These are phyloP conservation scores for Penicillium sp. DNA, from an alignment of 2,329 filamentous ascomycete genomes.

Conservation along the genomic window DNA sequence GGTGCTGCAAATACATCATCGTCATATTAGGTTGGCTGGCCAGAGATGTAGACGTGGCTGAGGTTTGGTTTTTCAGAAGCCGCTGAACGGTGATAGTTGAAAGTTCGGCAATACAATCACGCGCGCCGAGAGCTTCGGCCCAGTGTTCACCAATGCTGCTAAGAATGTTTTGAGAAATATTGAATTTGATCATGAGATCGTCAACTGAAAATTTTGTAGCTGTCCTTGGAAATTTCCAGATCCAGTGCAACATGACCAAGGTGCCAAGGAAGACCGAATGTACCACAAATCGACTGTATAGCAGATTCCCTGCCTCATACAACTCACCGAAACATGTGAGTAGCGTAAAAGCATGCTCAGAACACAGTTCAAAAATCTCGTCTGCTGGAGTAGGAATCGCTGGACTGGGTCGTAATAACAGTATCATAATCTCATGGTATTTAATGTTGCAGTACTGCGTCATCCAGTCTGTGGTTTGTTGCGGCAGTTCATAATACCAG, in stretches of 20 bases:
- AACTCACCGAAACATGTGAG: slow-evolving; percentile 42
- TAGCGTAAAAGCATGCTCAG: slow-evolving; percentile 40
- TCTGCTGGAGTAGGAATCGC: slow-evolving; percentile 48
- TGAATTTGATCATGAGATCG: slow-evolving; percentile 40
- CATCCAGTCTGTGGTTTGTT: slow-evolving; percentile 12
- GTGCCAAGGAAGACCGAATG: slow-evolving; percentile 48
- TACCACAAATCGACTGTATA: slow-evolving; percentile 49
- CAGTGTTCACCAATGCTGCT: slow-evolving; percentile 53
- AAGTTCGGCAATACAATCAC: slow-evolving; percentile 29
- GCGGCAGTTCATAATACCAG: slow-evolving; percentile 29
- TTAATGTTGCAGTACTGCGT: slow-evolving; percentile 40
- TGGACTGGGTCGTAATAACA: slow-evolving; percentile 51
- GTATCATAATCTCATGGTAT: slow-evolving; percentile 48
- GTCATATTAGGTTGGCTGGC: slow-evolving; percentile 7
- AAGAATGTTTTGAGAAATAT: slow-evolving; percentile 44
- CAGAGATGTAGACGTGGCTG: slow-evolving; percentile 16
- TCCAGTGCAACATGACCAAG: slow-evolving; percentile 50
- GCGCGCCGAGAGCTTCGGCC: slow-evolving; percentile 40
- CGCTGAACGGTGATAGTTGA: slow-evolving; percentile 25
- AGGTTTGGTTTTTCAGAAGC: slow-evolving; percentile 19
- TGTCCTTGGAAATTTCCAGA: slow-evolving; percentile 45
- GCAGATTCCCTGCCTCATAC: slow-evolving; percentile 43
- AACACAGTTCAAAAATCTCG: slow-evolving; percentile 40
- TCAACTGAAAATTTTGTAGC: slow-evolving; percentile 34
- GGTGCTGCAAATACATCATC: neutral